Evolutionary conservation across 2,329 filamentous ascomycete genomes (phyloP).

Genomic region (Ceratocystis harringtonii): DNA sequence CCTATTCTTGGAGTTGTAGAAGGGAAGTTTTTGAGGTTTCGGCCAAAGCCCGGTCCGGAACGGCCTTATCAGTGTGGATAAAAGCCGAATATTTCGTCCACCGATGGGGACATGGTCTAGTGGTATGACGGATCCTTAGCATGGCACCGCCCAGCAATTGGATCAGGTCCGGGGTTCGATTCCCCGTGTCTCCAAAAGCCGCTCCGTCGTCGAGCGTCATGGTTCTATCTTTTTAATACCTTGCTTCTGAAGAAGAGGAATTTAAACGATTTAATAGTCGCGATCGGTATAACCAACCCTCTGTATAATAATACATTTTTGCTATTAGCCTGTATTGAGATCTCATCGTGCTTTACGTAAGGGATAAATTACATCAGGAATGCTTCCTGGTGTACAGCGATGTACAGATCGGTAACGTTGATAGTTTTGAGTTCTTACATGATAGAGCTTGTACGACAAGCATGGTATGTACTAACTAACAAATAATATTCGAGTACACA

Average conservation of each 20-base stretch:
- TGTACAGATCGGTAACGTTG: neutral
- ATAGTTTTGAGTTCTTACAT: constrained; percentile 1
- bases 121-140: constrained; percentile 17
- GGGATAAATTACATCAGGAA: neutral
- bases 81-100: no score
- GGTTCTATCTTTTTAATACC: neutral
- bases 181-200: constrained; percentile 10
- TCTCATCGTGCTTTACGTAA: neutral
- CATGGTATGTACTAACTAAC: neutral
- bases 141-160: neutral
- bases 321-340: neutral
- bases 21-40: no score
- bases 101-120: constrained; percentile 13
- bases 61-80: neutral
- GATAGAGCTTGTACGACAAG: neutral
- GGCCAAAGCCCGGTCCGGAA: neutral
- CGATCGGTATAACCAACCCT: neutral
- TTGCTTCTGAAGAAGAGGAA: neutral
- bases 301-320: no score
- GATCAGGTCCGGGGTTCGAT: constrained; percentile 17
- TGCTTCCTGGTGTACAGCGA: neutral
- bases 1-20: no score
- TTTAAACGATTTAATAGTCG: neutral
- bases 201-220: neutral
- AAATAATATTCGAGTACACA: neutral